These are phyloP conservation scores for Cercospora zeae-maydis DNA, from an alignment of 2,329 filamentous ascomycete species.

Conservation along the genomic window DNA sequence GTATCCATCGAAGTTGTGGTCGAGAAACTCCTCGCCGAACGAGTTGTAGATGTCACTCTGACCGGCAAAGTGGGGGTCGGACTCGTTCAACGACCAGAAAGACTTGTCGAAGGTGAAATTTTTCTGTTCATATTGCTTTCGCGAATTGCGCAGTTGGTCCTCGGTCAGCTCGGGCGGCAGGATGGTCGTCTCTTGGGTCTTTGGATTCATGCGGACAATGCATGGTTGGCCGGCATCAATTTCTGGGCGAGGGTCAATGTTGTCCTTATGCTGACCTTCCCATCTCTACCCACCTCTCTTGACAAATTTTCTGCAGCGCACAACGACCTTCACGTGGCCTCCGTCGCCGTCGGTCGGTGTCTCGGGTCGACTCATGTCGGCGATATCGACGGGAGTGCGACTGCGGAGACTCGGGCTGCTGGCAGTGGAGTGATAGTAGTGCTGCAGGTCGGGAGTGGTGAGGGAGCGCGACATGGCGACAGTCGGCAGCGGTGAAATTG, in stretches of 20 bases:
- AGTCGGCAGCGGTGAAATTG: neutral
- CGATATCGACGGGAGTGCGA: slow-evolving; percentile 35
- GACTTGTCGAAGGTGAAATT: slow-evolving; percentile 95
- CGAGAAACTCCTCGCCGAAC: slow-evolving; percentile 91
- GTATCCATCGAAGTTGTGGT: slow-evolving; percentile 99
- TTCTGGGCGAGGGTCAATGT: slow-evolving; percentile 54
- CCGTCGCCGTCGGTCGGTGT: slow-evolving; percentile 40
- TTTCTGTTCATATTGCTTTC: slow-evolving; percentile 80
- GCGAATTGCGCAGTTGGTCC: slow-evolving; percentile 50
- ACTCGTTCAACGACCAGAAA: slow-evolving; percentile 87
- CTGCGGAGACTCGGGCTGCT: slow-evolving; percentile 47
- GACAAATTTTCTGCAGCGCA: slow-evolving; percentile 48
- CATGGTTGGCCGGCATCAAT: slow-evolving; percentile 76
- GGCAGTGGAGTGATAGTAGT: slow-evolving; percentile 35
- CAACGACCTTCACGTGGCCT: slow-evolving; percentile 52
- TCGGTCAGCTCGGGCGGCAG: slow-evolving; percentile 54
- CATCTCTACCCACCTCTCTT: slow-evolving; percentile 39
- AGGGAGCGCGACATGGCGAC: slow-evolving; percentile 5
- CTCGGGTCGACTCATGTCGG: slow-evolving; percentile 29
- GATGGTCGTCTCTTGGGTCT: slow-evolving; percentile 79
- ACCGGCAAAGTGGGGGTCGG: slow-evolving; percentile 79
- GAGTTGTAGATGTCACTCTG: slow-evolving; percentile 94
- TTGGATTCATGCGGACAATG: slow-evolving; percentile 85
- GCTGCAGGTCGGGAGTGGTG: slow-evolving; percentile 18
- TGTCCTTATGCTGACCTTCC: neutral